Conservation (phyloP, 2,329 filamentous ascomycete species). For the Colletotrichum acutatum region DNA sequence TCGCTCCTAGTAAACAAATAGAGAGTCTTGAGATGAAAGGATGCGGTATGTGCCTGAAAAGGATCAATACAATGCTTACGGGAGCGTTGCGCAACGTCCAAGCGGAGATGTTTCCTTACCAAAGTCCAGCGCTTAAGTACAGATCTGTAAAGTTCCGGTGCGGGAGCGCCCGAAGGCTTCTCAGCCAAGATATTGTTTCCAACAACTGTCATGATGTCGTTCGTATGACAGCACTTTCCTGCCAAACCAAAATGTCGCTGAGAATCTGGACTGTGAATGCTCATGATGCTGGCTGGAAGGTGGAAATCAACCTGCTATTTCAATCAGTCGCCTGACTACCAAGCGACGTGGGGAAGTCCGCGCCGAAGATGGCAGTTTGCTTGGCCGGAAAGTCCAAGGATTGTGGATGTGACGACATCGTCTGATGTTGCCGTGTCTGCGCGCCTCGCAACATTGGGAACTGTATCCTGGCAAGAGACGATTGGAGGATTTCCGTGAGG, state of each 20-base stretch:
- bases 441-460: neutral
- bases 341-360: conserved; percentile 21
- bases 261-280: neutral
- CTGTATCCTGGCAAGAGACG: neutral
- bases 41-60: neutral
- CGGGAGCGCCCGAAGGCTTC: neutral
- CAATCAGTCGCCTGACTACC: neutral
- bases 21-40: conserved; percentile 38
- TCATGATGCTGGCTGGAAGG: neutral
- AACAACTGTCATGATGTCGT: neutral
- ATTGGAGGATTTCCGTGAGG: neutral
- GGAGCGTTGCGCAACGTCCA: too few species aligned
- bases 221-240: neutral
- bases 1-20: conserved; percentile 47
- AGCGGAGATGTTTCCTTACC: neutral
- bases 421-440: neutral
- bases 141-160: neutral
- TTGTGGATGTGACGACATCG: neutral
- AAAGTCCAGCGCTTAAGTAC: neutral
- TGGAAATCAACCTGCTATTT: neutral
- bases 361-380: neutral
- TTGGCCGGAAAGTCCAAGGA: neutral
- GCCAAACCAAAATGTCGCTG: neutral
- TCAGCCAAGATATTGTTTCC: neutral
- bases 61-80: neutral